Conservation (phyloP, 495 filamentous ascomycete species). For the Neurospora sp. region DNA sequence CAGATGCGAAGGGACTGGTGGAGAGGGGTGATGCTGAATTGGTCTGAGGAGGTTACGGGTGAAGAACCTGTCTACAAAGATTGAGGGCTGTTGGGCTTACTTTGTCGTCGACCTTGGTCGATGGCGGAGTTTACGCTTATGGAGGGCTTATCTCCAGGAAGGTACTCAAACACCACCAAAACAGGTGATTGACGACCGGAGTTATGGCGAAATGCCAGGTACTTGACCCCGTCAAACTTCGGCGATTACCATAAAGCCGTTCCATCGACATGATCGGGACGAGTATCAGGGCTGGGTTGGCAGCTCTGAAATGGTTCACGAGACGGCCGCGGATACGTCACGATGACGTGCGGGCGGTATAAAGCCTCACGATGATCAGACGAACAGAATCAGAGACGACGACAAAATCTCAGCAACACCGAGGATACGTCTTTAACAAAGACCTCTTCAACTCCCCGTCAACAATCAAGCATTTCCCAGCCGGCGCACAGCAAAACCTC, state of each 20-base stretch:
- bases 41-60: conserved; percentile 41
- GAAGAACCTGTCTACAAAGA: neutral
- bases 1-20: conserved; percentile 63
- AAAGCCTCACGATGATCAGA: neutral
- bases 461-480: neutral
- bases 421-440: neutral
- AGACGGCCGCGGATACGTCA: neutral
- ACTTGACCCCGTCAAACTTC: neutral
- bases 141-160: neutral
- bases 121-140: neutral
- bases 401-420: neutral
- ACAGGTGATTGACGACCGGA: neutral
- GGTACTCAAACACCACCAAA: neutral
- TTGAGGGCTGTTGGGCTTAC: neutral
- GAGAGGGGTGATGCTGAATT: conserved; percentile 70
- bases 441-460: neutral
- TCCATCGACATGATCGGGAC: neutral
- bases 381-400: neutral
- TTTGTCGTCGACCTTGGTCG: neutral
- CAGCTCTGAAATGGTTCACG: neutral
- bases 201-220: neutral
- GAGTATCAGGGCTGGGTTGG: neutral
- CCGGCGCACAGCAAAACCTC: neutral
- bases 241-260: neutral
- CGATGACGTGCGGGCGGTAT: neutral